Evolutionary conservation across 1,284 basidiomycete species (phyloP), one percentile per base, ranked within the genome.

Genomic region (Cryptococcus sp.): DNA sequence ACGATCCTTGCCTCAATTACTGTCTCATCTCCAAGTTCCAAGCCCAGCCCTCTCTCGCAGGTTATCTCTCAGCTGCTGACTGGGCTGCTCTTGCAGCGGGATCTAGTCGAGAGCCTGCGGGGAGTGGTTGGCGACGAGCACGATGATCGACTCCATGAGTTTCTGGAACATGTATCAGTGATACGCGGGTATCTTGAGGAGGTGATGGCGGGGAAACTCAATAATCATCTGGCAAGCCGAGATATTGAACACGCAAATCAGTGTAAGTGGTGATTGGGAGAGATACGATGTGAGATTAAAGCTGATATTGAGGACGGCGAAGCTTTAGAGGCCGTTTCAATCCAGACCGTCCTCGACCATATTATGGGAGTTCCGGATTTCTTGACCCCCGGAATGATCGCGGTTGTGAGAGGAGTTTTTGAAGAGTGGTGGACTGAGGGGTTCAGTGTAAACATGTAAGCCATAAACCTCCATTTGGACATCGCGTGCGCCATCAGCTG

Each of bases 311-410:
- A 46, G 9, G 33, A 9, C 11, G 20, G 13, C 33, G 33, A 12
- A 58, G 56, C 42, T 6, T 37, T 50, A 9, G 46, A 59, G 38
- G 44, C 24, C n/a, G n/a, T 50, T 3, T 44, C 50, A 11, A 37
- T 56, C 7, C 50, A 59, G 36, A 44, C 24, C 18, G 24, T 59
- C 24, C n/a, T 56, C 4, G 28, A 46, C 4, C 23, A 59, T 42
- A 16, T 59, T 1, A 23, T 53, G 21, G 50, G n/a, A 9, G 44
- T 52, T 23, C 55, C 57, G 5, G 57, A 59, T 2, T 59, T 52
- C 37, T 33, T 59, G 24, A 56, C 57, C 3, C 57, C 57, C 7
- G 46, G 51, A 7, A 59, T 59, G 57, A 55, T 56, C 8, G n/a
- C 39, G 7, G 40, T 36, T 4, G n/a, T 55, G 16, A 36, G 33